phyloP scores from a whole-genome alignment of 192 early-diverging fungal species.

The Backusella psychrophila region DNA sequence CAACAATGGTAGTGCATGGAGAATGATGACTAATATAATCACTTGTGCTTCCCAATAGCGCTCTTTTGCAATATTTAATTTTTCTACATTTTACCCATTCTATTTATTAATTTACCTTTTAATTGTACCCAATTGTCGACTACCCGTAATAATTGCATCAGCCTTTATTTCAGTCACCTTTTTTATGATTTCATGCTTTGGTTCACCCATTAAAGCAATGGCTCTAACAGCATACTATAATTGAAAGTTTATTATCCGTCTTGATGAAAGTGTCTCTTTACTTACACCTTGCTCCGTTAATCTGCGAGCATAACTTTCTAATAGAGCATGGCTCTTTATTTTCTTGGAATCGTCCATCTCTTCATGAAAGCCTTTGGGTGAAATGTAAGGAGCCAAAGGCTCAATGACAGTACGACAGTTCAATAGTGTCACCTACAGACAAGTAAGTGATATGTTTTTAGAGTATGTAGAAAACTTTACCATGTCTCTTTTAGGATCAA shows the following conservation, averaged over 20 bases:
- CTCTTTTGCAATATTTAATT: conserved; percentile 9
- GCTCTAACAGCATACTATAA: conserved; percentile 38
- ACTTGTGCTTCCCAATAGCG: conserved; percentile 50
- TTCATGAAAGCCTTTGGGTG: conserved; percentile 20
- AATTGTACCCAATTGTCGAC: conserved; percentile 51
- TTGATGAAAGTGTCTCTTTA: neutral
- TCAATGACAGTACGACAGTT: conserved; percentile 15
- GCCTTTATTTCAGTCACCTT: conserved; percentile 54
- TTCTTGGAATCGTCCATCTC: conserved; percentile 19
- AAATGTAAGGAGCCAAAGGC: conserved; percentile 22
- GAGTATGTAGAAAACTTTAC: neutral
- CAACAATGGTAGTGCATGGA: conserved; percentile 37
- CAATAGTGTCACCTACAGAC: conserved; percentile 16
- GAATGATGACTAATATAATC: conserved; percentile 43
- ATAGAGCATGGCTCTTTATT: conserved; percentile 16
- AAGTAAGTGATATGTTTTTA: neutral
- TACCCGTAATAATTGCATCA: conserved; percentile 59
- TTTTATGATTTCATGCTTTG: conserved; percentile 54
- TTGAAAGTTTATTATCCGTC: neutral
- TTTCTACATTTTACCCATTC: neutral
- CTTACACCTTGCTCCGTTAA: conserved; percentile 15
- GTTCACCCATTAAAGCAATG: conserved; percentile 58
- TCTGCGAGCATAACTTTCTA: conserved; percentile 16
- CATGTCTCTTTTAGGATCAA: conserved; percentile 26
- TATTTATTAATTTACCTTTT: conserved; percentile 31